Percentiles rank a stretch among this genome's conserved stretches.
Conservation (phyloP, 2,329 filamentous ascomycete species). For the Ascochyta koolunga region DNA sequence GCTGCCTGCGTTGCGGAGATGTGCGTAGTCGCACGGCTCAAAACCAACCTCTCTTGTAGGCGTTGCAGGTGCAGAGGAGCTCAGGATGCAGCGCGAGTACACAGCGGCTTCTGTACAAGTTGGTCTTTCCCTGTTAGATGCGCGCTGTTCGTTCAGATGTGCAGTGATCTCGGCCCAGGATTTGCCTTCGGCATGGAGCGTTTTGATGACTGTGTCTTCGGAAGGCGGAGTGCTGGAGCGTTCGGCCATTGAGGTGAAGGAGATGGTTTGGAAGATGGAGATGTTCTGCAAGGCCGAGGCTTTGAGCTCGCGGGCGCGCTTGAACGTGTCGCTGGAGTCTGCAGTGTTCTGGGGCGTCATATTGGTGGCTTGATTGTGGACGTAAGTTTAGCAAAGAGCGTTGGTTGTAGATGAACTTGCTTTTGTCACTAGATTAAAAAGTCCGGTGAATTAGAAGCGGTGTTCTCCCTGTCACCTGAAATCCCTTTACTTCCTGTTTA, state of each 20-base stretch:
- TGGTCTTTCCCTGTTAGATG: constrained; percentile 17
- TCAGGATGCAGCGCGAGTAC: constrained; percentile 48
- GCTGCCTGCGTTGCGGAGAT: constrained; percentile 32
- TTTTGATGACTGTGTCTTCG: constrained; percentile 43
- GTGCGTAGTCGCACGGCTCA: constrained; percentile 41
- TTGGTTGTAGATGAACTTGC: background rate
- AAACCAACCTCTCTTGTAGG: constrained; percentile 36
- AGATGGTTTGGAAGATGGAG: constrained; percentile 16
- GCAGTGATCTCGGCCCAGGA: constrained; percentile 38
- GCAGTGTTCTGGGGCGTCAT: constrained; percentile 10
- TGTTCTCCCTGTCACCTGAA: too few species aligned
- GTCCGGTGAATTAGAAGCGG: background rate
- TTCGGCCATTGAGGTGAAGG: background rate
- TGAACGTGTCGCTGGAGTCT: constrained; percentile 4
- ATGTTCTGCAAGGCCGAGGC: constrained; percentile 16
- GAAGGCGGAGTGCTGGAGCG: constrained; percentile 27
- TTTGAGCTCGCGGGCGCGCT: constrained; percentile 30
- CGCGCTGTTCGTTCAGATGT: constrained; percentile 34
- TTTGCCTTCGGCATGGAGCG: constrained; percentile 34
- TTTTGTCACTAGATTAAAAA: background rate
- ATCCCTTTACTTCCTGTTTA: too few species aligned
- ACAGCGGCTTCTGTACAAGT: constrained; percentile 38
- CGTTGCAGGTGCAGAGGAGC: constrained; percentile 30
- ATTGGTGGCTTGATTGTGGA: background rate
- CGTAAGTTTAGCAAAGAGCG: background rate